Base-by-base conservation (phyloP, 352 stramenopile species). In the Chrysophaeum taylorii region DNA sequence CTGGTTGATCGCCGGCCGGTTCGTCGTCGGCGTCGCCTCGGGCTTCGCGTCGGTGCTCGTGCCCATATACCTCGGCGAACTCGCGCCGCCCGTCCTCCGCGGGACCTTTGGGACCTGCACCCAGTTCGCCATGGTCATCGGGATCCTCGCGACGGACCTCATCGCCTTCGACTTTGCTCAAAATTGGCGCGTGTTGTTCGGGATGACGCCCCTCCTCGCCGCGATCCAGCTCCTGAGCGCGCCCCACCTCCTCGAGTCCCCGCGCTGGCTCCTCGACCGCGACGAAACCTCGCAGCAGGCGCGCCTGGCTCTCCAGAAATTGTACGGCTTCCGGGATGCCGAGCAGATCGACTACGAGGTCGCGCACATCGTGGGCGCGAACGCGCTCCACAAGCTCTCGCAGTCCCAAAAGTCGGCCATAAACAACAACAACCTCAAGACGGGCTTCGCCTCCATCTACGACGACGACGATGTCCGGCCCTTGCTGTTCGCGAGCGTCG, bases 21-120 rank as follows among this genome's bases (percentile, higher is more conserved):
- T 89, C 18, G 74, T 92, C 25, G 83, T 88, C 75, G 86, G 86
- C 67, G 84, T 91, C 76, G 85, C 85, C 25, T 84, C 73, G 70
- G 86, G 85, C 60, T 85, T 82, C 67, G 81, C 79, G 21, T 83
- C 78, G 15, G 85, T 92, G n/a, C 68, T 92, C n/a, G 81, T 91
- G 18, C 87, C 87, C 18, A 85, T 94, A 48, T 94, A 92, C 79
- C 74, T 94, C 2, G 85, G 86, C 36, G 87, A 94, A 75, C 66
- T 92, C 4, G 84, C 84, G 23, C 85, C 85, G 62, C 85, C 84
- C 0, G 90, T 78, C 18, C 68, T 92, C 14, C 78, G 87, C 69
- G 87, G 87, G 38, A 87, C 82, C 53, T 73, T 94, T 42, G 87
- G 87, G 29, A 92, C 85, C 38, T 70, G 90, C 33, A 89, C 82